Evolutionary conservation across 305 asterid species (phyloP).

Genomic region (Fraxinus dipetala): DNA sequence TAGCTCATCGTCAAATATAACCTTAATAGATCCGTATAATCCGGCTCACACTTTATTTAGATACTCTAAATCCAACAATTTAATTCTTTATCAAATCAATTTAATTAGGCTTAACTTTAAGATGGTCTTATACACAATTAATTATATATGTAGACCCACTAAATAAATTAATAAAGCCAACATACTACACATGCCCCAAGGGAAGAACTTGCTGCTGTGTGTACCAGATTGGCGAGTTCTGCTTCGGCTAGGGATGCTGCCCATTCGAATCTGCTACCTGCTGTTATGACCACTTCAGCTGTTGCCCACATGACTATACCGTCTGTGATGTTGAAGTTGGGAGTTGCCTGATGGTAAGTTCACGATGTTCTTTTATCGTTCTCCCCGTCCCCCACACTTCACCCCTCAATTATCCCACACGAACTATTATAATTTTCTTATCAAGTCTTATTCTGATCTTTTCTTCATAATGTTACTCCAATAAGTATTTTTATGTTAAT

Average conservation of each 20-base stretch:
- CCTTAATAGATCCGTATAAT: too few relatives aligned
- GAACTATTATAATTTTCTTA: not conserved
- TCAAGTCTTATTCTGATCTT: not conserved
- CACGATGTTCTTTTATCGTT: not conserved
- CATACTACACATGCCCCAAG: too few relatives aligned
- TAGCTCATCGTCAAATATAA: too few relatives aligned
- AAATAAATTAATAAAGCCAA: too few relatives aligned
- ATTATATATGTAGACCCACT: too few relatives aligned
- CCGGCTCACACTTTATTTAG: too few relatives aligned
- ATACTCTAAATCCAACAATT: too few relatives aligned
- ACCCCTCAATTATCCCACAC: not conserved
- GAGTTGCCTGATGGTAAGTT: conserved; percentile 57
- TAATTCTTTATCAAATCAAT: too few relatives aligned
- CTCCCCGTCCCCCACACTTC: not conserved
- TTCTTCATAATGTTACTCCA: not conserved
- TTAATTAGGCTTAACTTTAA: too few relatives aligned
- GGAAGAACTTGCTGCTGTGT: conserved; percentile 41
- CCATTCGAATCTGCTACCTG: conserved; percentile 54
- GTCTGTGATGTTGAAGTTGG: conserved; percentile 41
- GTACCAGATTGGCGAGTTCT: conserved; percentile 32
- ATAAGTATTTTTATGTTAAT: too few relatives aligned
- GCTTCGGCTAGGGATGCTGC: conserved; percentile 61
- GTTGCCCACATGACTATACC: conserved; percentile 55
- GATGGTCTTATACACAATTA: too few relatives aligned
- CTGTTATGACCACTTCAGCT: conserved; percentile 46